These are phyloP conservation scores for Zoysia japonica DNA, from an alignment of 176 grass and related monocot genomes.

Conservation along the genomic window DNA sequence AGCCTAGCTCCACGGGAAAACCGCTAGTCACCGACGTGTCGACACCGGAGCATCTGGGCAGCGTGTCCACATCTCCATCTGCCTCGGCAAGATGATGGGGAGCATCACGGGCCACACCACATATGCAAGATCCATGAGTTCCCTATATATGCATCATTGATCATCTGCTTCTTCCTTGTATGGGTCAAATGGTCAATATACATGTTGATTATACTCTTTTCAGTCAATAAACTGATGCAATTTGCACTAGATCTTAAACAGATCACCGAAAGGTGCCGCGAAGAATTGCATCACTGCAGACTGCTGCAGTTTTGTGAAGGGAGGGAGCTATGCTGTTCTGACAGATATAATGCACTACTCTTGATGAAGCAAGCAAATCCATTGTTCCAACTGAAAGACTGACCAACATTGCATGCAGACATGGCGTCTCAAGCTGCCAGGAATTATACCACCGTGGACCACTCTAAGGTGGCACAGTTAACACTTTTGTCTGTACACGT, in stretches of 20 bases:
- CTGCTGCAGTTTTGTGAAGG: not conserved
- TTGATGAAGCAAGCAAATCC: too few relatives aligned
- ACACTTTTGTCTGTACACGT: not conserved
- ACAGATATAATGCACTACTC: not conserved
- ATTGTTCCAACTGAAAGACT: not conserved
- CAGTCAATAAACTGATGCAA: not conserved
- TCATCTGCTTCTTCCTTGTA: not conserved
- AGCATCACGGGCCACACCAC: not conserved
- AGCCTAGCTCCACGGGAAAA: conserved; percentile 21
- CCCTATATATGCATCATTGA: not conserved
- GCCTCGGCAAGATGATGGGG: not conserved
- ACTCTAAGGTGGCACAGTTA: not conserved
- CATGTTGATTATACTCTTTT: not conserved
- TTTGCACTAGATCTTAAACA: not conserved
- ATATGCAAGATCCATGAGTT: conserved; percentile 12
- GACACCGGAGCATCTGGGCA: not conserved
- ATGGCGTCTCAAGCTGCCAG: not conserved
- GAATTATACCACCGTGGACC: not conserved
- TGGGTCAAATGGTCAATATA: not conserved
- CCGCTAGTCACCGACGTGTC: conserved; percentile 9
- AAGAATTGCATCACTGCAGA: not conserved
- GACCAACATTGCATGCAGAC: not conserved
- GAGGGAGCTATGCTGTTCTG: not conserved
- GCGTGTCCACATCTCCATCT: not conserved
- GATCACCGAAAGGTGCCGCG: not conserved